A percentile compares a stretch with the other conserved stretches of the same genome.
phyloP scores from a whole-genome alignment of 495 filamentous ascomycete species.

The Xylaria flabelliformis region DNA sequence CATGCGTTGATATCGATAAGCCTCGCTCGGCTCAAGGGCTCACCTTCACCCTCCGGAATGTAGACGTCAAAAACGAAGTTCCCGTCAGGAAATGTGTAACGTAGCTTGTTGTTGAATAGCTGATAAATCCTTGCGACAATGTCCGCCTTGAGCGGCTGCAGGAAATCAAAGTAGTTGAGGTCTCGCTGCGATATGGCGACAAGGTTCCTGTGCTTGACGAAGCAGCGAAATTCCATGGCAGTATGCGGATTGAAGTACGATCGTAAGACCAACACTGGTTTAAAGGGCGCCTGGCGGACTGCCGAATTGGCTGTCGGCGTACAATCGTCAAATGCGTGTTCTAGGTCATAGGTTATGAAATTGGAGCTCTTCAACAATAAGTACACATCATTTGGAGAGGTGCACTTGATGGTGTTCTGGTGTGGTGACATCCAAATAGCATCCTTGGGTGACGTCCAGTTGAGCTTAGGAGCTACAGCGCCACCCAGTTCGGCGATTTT shows the following conservation, averaged over 20 bases:
- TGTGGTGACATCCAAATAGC: constrained; percentile 89
- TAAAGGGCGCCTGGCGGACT: constrained; percentile 59
- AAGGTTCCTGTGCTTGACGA: constrained; percentile 79
- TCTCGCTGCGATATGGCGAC: constrained; percentile 90
- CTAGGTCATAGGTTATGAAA: constrained; percentile 92
- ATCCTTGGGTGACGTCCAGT: constrained; percentile 97
- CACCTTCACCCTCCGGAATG: constrained; percentile 75
- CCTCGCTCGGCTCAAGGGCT: constrained; percentile 65
- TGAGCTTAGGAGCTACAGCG: constrained; percentile 86
- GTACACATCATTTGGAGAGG: constrained; percentile 87
- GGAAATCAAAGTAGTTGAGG: constrained; percentile 85
- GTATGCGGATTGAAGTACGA: constrained; percentile 88
- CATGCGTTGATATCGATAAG: constrained; percentile 96
- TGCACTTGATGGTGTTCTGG: constrained; percentile 90
- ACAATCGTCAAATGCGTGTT: constrained; percentile 89
- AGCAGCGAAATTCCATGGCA: constrained; percentile 91
- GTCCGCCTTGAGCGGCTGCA: constrained; percentile 66
- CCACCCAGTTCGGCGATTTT: constrained; percentile 82
- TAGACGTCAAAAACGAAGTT: constrained; percentile 93
- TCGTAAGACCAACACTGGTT: constrained; percentile 72
- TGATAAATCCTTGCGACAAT: constrained; percentile 67
- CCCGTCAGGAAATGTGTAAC: constrained; percentile 79
- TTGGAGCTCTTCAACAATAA: constrained; percentile 89
- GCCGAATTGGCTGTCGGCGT: constrained; percentile 39
- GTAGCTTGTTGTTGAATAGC: constrained; percentile 76